Conservation (phyloP, 495 filamentous ascomycete species). For the Penicillium lividum region DNA sequence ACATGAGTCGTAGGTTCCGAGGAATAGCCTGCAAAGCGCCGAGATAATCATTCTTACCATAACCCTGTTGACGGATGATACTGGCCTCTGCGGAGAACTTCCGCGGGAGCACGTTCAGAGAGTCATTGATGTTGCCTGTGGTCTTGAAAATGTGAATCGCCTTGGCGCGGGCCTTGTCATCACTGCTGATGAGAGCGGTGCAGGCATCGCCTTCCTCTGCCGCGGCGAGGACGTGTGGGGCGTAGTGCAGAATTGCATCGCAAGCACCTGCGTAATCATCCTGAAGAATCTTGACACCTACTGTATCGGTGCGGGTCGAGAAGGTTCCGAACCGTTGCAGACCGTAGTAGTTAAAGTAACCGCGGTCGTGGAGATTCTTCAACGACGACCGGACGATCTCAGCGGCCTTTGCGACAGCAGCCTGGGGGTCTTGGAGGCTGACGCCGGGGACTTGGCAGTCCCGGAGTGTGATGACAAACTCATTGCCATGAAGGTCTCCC, state of each 20-base stretch:
- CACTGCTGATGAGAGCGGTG: slow-evolving; percentile 53
- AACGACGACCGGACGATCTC: slow-evolving; percentile 58
- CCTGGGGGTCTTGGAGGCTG: slow-evolving; percentile 39
- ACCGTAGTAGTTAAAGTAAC: slow-evolving; percentile 96
- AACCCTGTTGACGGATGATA: slow-evolving; percentile 72
- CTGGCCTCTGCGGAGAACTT: slow-evolving; percentile 77
- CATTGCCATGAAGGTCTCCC: slow-evolving; percentile 83
- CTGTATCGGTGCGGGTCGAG: slow-evolving; percentile 71
- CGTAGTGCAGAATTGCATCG: slow-evolving; percentile 68
- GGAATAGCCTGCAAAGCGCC: slow-evolving; percentile 77
- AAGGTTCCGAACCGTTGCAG: slow-evolving; percentile 93
- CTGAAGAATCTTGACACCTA: slow-evolving; percentile 82
- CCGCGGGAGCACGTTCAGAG: slow-evolving; percentile 69
- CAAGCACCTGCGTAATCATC: slow-evolving; percentile 78
- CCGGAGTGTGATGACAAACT: slow-evolving; percentile 87
- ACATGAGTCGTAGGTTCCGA: slow-evolving; percentile 83
- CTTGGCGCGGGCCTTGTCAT: slow-evolving; percentile 74
- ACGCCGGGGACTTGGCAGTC: slow-evolving; percentile 68
- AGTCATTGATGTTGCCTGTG: slow-evolving; percentile 52
- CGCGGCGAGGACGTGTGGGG: slow-evolving; percentile 51
- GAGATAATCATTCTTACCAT: slow-evolving; percentile 61
- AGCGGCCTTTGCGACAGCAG: slow-evolving; percentile 42
- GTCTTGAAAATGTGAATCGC: slow-evolving; percentile 71
- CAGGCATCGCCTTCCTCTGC: slow-evolving; percentile 39
- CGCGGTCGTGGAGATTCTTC: slow-evolving; percentile 56